Evolutionary conservation across 208 protist genomes (phyloP).

Genomic region (Strigomonas culicis): DNA sequence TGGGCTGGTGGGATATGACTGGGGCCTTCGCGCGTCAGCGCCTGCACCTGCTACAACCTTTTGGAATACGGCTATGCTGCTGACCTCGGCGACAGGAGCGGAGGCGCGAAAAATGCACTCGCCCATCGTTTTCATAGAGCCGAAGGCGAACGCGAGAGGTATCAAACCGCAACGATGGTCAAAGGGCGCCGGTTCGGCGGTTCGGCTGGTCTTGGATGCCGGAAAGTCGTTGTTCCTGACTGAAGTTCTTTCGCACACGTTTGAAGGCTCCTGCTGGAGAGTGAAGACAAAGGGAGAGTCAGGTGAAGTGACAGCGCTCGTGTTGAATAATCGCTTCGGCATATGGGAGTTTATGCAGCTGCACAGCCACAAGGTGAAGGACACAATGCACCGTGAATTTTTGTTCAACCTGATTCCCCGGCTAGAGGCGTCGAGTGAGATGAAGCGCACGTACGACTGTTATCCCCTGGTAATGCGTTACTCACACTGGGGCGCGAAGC

Average conservation of each 20-base stretch:
- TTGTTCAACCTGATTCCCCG: conserved; percentile 24
- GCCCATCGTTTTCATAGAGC: conserved; percentile 40
- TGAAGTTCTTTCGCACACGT: conserved; percentile 28
- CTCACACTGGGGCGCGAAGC: conserved; percentile 29
- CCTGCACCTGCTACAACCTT: conserved; percentile 54
- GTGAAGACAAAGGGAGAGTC: conserved; percentile 2
- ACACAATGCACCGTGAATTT: conserved; percentile 31
- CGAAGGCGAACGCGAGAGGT: too few relatives aligned
- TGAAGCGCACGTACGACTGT: conserved; percentile 50
- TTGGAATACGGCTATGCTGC: conserved; percentile 65
- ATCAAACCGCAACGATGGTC: conserved; percentile 31
- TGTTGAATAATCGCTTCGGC: conserved; percentile 63
- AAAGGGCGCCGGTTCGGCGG: background rate
- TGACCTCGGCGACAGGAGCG: conserved; percentile 56
- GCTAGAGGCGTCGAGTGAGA: conserved; percentile 18
- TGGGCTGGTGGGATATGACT: conserved; percentile 68
- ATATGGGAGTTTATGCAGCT: conserved; percentile 45
- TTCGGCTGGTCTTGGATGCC: conserved; percentile 20
- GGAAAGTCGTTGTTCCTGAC: conserved; percentile 48
- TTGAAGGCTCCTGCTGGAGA: conserved; percentile 51
- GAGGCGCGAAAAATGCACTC: conserved; percentile 51
- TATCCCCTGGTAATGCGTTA: conserved; percentile 45
- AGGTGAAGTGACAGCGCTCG: conserved; percentile 37
- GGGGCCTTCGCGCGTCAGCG: conserved; percentile 43
- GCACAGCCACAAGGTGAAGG: conserved; percentile 3